Evolutionary conservation across 1,284 basidiomycete species (phyloP).

Genomic region (Marasmius oreades): DNA sequence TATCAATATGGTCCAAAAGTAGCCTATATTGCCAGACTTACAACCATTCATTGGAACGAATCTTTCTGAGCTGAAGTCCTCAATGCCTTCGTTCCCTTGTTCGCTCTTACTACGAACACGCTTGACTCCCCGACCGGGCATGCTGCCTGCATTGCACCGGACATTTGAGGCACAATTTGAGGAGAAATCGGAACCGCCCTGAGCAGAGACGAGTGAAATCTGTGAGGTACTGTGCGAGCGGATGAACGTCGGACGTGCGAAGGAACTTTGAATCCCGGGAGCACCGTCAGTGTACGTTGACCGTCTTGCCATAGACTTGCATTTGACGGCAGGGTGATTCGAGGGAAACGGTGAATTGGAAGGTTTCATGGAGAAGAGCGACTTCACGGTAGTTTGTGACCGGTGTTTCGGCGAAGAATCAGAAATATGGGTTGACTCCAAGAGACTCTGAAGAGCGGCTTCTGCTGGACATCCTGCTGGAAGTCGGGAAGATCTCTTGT

Average conservation of each 20-base stretch:
- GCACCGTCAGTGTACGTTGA: neutral
- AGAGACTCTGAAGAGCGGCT: neutral
- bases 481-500: neutral
- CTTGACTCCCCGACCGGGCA: neutral
- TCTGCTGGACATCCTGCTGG: neutral
- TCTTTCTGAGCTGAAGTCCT: neutral
- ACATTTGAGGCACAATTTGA: neutral
- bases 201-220: neutral
- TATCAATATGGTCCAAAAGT: too few species aligned
- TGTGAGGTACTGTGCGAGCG: neutral
- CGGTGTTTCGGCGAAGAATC: neutral
- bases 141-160: neutral
- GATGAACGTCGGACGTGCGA: neutral
- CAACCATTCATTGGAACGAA: too few species aligned
- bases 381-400: neutral
- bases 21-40: too few species aligned
- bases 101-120: neutral
- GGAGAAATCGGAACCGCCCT: neutral
- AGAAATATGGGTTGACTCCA: neutral
- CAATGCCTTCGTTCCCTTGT: neutral
- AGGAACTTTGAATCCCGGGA: neutral
- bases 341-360: neutral
- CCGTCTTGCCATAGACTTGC: neutral
- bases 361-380: neutral
- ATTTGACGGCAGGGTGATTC: neutral